Base-by-base conservation (phyloP, 805 yeast species). In the Schwanniomyces pseudopolymorphus region DNA sequence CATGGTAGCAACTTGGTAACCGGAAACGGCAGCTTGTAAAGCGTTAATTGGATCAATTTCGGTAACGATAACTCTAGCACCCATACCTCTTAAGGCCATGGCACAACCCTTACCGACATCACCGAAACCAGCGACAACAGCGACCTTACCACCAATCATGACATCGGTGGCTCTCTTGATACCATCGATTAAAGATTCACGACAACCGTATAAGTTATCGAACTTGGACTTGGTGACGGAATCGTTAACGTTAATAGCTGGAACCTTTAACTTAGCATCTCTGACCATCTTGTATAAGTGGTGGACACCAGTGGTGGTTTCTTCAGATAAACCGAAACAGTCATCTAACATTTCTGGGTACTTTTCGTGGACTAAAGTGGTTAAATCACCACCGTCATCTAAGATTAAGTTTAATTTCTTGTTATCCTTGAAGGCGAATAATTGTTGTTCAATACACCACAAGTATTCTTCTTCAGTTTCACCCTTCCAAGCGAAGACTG, bases 21-120 rank as follows among this genome's bases (percentile, higher is more conserved):
- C 99, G 60, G 92, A 88, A 74, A 94, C 97, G 62, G 98, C 97
- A 61, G 99, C 99, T 82, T 92, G 99, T 66, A 92, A 82, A 60
- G 99, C 99, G 74, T 92, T 92, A 79, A 92, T 92, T 69, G 99
- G 99, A 77, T 92, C 99, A 66, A 92, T 80, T 81, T 92, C 99
- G 60, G 98, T 87, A 66, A 92, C 90, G 58, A 94, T 82, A 63
- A 92, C 99, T 76, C 97, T 88, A 59, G 99, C 97, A 80, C 99
- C 99, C 97, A 92, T 91, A 70, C 95, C 91, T 78, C 89, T 86
- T 66, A 94, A 84, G 58, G 99, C 96, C 89, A 90, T 87, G 72
- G 97, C 97, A 84, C 99, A 92, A 75, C 99, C 99, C 81, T 92
- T 92, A 80, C 99, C 99, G 69, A 92, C 99, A 72, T 92, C 99